Base-by-base conservation (phyloP, 192 early-diverging fungal genomes). In the Anaeromyces robustus region DNA sequence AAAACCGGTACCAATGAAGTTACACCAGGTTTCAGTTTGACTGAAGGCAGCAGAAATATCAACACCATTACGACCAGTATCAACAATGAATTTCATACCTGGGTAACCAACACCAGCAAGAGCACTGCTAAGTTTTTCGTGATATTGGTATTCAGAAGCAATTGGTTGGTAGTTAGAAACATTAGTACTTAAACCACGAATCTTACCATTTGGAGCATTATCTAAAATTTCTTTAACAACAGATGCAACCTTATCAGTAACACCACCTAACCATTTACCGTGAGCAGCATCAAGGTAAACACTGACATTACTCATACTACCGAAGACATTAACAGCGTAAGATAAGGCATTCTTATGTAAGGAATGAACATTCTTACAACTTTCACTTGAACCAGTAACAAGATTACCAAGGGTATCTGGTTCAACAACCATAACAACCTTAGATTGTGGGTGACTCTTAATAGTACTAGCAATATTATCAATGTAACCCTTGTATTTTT, bases 231-330 rank as follows among this genome's bases (percentile, higher is more conserved):
- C 43, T 7, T 52, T 52, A 52, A 52, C 43, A 22, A 52, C 43
- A 52, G 43, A 1, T 2, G 43, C 43, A 22, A 52, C 43, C 43
- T 52, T 52, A 22, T 52, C 43, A 52, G 43, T 52, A 22, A 7
- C 0, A 52, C 19, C 43, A 52, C 86, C 86, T 28, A 87, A 80
- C 86, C 86, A 87, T 78, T 87, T 87, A 82, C 87, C 86, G 43
- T 87, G 86, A 29, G 87, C 86, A 37, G 79, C 68, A 79, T 87
- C 86, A 31, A 86, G 37, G 84, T 86, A 86, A 31, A 84, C 68
- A 34, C 77, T 86, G 16, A 83, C 81, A 77, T 86, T 86, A 39
- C 37, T 39, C 37, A 39, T 39, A 39, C 12, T 14, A 39, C 37
- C 37, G 13, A 52, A 52, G 19, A 52, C 43, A 52, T 52, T 22